These are phyloP conservation scores for Pleurotus giganteus DNA, from an alignment of 768 basidiomycete species.

Conservation along the genomic window DNA sequence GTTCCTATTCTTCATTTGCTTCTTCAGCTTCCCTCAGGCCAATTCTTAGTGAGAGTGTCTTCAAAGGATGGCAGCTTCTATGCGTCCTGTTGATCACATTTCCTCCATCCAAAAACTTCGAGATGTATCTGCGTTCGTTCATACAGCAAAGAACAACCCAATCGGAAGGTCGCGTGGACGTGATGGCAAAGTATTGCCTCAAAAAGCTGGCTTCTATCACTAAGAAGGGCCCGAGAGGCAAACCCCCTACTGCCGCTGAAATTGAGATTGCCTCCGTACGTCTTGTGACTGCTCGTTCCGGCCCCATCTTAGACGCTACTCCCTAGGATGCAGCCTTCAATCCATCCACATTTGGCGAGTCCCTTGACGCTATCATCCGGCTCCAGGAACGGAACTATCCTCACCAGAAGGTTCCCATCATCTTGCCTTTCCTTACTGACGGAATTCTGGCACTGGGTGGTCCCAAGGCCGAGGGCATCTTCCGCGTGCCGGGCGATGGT, in stretches of 20 bases:
- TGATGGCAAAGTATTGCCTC: constrained; percentile 91
- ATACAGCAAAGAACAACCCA: constrained; percentile 66
- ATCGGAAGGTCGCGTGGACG: constrained; percentile 75
- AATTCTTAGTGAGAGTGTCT: constrained; percentile 55
- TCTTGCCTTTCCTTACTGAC: constrained; percentile 90
- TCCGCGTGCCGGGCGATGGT: constrained; percentile 87
- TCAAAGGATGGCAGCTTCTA: constrained; percentile 91
- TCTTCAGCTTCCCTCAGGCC: background rate
- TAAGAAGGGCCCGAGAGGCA: constrained; percentile 84
- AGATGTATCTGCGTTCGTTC: constrained; percentile 79
- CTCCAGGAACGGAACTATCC: constrained; percentile 88
- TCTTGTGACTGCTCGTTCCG: constrained; percentile 10
- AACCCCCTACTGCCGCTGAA: constrained; percentile 76
- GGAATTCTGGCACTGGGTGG: constrained; percentile 90
- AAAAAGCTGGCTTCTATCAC: constrained; percentile 72
- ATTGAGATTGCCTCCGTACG: constrained; percentile 88
- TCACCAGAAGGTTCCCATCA: constrained; percentile 81
- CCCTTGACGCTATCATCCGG: constrained; percentile 78
- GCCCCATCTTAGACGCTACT: constrained; percentile 12
- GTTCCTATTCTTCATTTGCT: constrained; percentile 24
- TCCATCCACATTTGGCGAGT: constrained; percentile 91
- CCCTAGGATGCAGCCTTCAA: constrained; percentile 87
- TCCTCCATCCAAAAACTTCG: constrained; percentile 91
- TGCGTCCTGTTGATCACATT: constrained; percentile 91
- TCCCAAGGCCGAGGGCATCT: constrained; percentile 84